Percentiles rank a stretch among this genome's conserved stretches.
Conservation (phyloP, 208 protist species). For the Trypanosomatidae sp. region DNA sequence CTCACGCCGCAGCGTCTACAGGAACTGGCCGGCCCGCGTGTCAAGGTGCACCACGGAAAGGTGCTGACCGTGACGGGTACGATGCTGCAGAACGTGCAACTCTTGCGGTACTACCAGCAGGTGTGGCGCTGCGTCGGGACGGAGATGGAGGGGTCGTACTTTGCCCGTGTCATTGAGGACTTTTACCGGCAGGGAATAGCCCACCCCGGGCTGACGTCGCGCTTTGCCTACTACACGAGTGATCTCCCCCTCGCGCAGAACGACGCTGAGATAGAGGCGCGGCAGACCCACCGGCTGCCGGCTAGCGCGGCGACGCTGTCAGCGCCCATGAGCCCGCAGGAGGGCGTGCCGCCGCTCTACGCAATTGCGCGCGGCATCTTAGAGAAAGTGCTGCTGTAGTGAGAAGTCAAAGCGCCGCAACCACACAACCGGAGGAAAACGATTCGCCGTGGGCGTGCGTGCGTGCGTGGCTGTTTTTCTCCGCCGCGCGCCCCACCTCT, state of each 20-base stretch:
- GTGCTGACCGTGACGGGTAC: constrained; percentile 86
- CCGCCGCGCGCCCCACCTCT: background rate
- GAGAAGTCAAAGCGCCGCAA: background rate
- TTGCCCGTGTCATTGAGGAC: constrained; percentile 82
- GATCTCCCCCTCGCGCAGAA: constrained; percentile 74
- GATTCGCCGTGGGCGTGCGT: background rate
- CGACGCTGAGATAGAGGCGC: constrained; percentile 48
- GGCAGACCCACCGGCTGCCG: constrained; percentile 12
- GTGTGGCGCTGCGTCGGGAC: constrained; percentile 83
- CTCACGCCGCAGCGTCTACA: constrained; percentile 49
- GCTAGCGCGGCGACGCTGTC: constrained; percentile 47
- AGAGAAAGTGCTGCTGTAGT: constrained; percentile 53
- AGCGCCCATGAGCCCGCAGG: constrained; percentile 66
- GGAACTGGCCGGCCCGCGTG: constrained; percentile 51
- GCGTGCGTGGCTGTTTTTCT: background rate
- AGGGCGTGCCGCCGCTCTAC: constrained; percentile 88
- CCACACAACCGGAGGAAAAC: background rate
- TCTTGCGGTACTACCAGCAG: constrained; percentile 82
- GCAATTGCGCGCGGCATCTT: constrained; percentile 83
- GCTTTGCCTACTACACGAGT: constrained; percentile 89
- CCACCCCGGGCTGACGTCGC: constrained; percentile 55
- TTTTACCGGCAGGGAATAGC: constrained; percentile 81
- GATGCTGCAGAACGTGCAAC: constrained; percentile 80
- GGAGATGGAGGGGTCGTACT: constrained; percentile 92
- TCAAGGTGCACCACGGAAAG: constrained; percentile 69